Conservation (phyloP, 1,139 yeast species). For the Pichia sp. region DNA sequence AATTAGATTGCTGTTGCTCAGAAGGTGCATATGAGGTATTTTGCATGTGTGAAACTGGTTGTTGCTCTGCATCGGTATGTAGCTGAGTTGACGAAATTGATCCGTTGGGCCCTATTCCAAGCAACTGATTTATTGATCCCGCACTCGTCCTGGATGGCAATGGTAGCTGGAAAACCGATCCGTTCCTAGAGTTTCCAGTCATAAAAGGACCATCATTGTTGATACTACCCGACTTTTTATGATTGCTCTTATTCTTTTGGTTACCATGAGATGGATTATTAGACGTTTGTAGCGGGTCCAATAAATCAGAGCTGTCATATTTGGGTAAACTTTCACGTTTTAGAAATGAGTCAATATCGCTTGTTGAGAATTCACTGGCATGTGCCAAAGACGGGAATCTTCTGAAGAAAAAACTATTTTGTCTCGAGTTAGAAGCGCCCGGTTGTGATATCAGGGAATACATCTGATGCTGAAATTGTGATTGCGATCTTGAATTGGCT, state of each 20-base stretch:
- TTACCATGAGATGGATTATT: background rate
- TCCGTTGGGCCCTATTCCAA: background rate
- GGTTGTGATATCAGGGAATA: conserved; percentile 2
- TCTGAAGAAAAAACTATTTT: conserved; percentile 19
- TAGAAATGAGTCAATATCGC: conserved; percentile 36
- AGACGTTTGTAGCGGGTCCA: conserved; percentile 6
- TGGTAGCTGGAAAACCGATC: conserved; percentile 5
- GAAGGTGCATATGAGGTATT: too few relatives aligned
- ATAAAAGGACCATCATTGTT: background rate
- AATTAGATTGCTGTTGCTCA: too few relatives aligned
- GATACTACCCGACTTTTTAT: background rate
- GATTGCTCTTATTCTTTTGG: too few relatives aligned
- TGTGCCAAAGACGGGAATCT: conserved; percentile 20
- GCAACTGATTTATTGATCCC: conserved; percentile 1
- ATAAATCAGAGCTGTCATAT: conserved; percentile 13
- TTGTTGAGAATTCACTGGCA: conserved; percentile 24
- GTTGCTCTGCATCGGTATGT: too few relatives aligned
- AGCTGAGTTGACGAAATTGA: too few relatives aligned
- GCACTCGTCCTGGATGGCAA: conserved; percentile 1
- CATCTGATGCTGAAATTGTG: background rate
- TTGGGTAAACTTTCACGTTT: conserved; percentile 30
- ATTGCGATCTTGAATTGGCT: background rate
- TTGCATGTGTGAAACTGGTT: too few relatives aligned
- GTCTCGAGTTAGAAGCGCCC: conserved; percentile 13
- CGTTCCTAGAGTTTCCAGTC: conserved; percentile 1